Percentiles rank a stretch among this genome's conserved stretches.
Conservation (phyloP, 306 rosid species). For the Prunus persica region DNA sequence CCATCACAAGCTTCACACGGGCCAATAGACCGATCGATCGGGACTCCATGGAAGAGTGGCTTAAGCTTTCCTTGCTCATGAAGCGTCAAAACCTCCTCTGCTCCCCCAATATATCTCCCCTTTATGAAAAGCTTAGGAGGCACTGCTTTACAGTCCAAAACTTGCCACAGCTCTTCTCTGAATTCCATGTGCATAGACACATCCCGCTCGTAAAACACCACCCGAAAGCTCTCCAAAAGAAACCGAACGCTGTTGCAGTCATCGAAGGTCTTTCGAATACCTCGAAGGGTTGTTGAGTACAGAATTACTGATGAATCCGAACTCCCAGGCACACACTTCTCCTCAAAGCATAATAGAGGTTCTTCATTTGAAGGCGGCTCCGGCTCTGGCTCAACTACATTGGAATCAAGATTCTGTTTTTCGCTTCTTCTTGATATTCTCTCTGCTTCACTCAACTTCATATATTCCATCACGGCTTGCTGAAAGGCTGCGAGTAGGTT, state of each 20-base stretch:
- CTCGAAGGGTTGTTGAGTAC: slow-evolving; percentile 77
- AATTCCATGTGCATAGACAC: slow-evolving; percentile 76
- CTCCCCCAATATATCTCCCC: slow-evolving; percentile 81
- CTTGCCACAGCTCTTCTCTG: slow-evolving; percentile 63
- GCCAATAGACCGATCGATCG: slow-evolving; percentile 37
- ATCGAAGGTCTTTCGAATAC: slow-evolving; percentile 79
- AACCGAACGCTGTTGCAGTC: slow-evolving; percentile 73
- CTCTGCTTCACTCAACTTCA: slow-evolving; percentile 41
- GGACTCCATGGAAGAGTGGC: slow-evolving; percentile 54
- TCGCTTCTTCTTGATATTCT: slow-evolving; percentile 32
- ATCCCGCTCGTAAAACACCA: slow-evolving; percentile 65
- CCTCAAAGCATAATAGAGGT: slow-evolving; percentile 46
- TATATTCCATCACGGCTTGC: slow-evolving; percentile 51
- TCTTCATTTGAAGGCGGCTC: slow-evolving; percentile 23
- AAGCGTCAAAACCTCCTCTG: slow-evolving; percentile 60
- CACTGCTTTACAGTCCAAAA: slow-evolving; percentile 38
- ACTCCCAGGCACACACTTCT: slow-evolving; percentile 77
- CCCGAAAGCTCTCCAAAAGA: slow-evolving; percentile 67
- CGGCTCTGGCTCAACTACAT: not conserved
- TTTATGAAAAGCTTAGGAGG: slow-evolving; percentile 85
- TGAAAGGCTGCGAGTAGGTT: slow-evolving; percentile 63
- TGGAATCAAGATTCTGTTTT: not conserved
- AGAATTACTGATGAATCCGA: slow-evolving; percentile 48
- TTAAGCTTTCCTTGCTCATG: slow-evolving; percentile 75
- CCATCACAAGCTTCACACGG: slow-evolving; percentile 83